Conservation (phyloP, 1,284 basidiomycete genomes). For the Omphalotus olearius region DNA sequence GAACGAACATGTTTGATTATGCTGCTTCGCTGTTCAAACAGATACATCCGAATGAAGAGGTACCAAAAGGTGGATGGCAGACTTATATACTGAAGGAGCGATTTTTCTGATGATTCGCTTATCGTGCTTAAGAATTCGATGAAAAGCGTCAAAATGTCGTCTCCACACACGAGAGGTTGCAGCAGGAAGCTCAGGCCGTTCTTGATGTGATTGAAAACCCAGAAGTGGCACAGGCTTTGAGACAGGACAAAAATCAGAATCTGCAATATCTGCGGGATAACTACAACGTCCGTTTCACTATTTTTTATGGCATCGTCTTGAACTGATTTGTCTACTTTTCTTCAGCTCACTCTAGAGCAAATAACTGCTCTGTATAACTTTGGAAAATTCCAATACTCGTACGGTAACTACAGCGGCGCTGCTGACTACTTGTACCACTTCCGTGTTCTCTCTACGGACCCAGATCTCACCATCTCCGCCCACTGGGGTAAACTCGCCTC, state of each 20-base stretch:
- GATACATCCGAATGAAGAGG: slow-evolving; percentile 65
- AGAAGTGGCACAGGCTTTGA: slow-evolving; percentile 84
- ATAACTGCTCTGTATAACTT: slow-evolving; percentile 97
- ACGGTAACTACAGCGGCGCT: slow-evolving; percentile 94
- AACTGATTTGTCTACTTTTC: slow-evolving; percentile 1
- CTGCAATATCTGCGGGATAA: slow-evolving; percentile 91
- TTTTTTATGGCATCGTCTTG: slow-evolving; percentile 12
- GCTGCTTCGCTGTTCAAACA: slow-evolving; percentile 77
- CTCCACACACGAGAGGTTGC: slow-evolving; percentile 78
- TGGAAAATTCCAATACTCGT: slow-evolving; percentile 97
- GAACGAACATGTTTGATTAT: slow-evolving; percentile 96
- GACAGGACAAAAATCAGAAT: slow-evolving; percentile 97
- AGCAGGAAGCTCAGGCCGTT: slow-evolving; percentile 88
- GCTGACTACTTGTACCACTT: slow-evolving; percentile 99
- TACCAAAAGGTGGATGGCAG: slow-evolving; percentile 54
- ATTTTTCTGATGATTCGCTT: not conserved
- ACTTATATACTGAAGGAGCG: not conserved
- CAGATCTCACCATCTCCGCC: slow-evolving; percentile 88
- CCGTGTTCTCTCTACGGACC: slow-evolving; percentile 92
- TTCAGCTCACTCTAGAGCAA: slow-evolving; percentile 87
- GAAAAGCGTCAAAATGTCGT: slow-evolving; percentile 79
- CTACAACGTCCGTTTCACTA: slow-evolving; percentile 65
- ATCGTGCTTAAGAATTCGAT: slow-evolving; percentile 62
- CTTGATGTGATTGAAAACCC: slow-evolving; percentile 96
- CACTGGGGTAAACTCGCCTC: slow-evolving; percentile 99